These are phyloP conservation scores for Penicillium sp. DNA, from an alignment of 2,329 filamentous ascomycete genomes.

Conservation along the genomic window DNA sequence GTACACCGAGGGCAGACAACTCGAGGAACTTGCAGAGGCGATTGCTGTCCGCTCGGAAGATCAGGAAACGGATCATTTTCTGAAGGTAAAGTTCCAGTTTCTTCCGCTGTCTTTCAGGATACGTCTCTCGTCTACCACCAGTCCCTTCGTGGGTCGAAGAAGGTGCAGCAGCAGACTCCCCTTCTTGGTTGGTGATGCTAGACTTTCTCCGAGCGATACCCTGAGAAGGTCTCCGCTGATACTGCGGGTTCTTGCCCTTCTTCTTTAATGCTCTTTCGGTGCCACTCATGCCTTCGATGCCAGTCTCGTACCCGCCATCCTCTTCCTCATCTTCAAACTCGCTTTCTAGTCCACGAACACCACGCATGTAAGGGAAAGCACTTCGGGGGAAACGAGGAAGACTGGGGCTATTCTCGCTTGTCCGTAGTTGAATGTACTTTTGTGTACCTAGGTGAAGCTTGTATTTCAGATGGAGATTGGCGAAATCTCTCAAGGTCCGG, in stretches of 20 bases:
- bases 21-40: constrained; percentile 94
- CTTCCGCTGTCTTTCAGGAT: constrained; percentile 79
- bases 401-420: constrained; percentile 71
- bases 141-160: constrained; percentile 39
- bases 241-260: constrained; percentile 46
- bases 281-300: constrained; percentile 70
- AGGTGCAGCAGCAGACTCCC: constrained; percentile 41
- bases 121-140: constrained; percentile 57
- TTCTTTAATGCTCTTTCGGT: constrained; percentile 61
- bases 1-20: constrained; percentile 88
- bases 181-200: constrained; percentile 51
- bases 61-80: constrained; percentile 93
- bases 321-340: constrained; percentile 73
- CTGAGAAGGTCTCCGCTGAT: constrained; percentile 57
- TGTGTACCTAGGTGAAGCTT: constrained; percentile 84
- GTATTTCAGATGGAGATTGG: constrained; percentile 91
- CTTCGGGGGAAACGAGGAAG: constrained; percentile 88
- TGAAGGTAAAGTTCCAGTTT: constrained; percentile 89
- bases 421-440: constrained; percentile 72
- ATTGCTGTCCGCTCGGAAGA: constrained; percentile 95
- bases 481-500: constrained; percentile 83
- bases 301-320: constrained; percentile 51
- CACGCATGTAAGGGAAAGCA: constrained; percentile 86
- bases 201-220: constrained; percentile 62
- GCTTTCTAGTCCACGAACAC: constrained; percentile 76